Evolutionary conservation across 352 stramenopile genomes (phyloP), one percentile per base, ranked within the genome.

Genomic region (Pythium scleroteichum): DNA sequence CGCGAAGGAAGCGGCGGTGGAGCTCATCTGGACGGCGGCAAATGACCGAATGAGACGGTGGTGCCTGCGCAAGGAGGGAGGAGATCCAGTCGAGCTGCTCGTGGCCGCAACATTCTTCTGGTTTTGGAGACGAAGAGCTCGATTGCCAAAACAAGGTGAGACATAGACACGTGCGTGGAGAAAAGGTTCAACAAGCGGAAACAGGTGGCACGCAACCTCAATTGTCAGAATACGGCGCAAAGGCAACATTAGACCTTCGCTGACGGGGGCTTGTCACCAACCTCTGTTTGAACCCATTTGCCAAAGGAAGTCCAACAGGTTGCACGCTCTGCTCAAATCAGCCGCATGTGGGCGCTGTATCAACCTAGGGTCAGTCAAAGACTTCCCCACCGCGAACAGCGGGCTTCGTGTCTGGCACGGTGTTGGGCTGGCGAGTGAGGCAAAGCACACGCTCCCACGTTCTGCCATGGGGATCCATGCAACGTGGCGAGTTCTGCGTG

Each of bases 391-490:
- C 75, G 45, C 76, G 75, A 47, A 77, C 69, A 26, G 65, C 66
- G 40, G 66, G 68, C 62, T 50, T 53, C 26, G 69, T 72, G 32
- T 82, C 74, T 8, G 56, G 65, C 27, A 78, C 83, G 27, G 92
- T 96, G 75, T 98, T 98, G 17, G 96, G 96, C 73, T 99, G 96
- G 19, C 94, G 79, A 39, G 96, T 99, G 38, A 98, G 76, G 42
- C 90, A 95, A 32, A 99, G 75, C 59, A 99, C 93, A 38, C 96
- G 86, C 69, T 99, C 96, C 94, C 94, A 98, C 16, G 93, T 98
- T 62, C 84, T 79, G 41, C 84, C 84, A 48, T 85, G 80, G 3
- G 82, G 72, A 62, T 97, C 87, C 80, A 97, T 88, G 85, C 90
- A 79, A 62, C 92, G 70, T 81, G 92, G 76, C 74, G 87, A 89